These are phyloP conservation scores for Amanita fuliginea DNA, from an alignment of 768 basidiomycete genomes.

Conservation along the genomic window DNA sequence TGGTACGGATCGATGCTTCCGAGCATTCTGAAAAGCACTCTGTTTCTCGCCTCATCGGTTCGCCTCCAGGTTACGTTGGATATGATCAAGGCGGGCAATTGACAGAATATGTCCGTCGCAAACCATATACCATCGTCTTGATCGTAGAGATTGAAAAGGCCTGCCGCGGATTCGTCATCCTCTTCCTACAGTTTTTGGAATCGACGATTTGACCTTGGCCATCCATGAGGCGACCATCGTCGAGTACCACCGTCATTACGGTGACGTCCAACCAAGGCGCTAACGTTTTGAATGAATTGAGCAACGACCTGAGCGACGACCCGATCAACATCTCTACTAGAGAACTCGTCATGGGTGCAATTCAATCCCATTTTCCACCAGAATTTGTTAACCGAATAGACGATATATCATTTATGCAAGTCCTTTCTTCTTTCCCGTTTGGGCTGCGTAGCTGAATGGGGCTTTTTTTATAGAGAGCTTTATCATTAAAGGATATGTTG, in stretches of 20 bases:
- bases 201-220: too few relatives aligned
- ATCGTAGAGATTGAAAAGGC: slow-evolving; percentile 93
- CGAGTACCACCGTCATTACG: too few relatives aligned
- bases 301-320: slow-evolving; percentile 65
- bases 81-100: slow-evolving; percentile 85
- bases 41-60: slow-evolving; percentile 40
- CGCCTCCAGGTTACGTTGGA: slow-evolving; percentile 85
- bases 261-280: slow-evolving; percentile 92
- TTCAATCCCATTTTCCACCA: slow-evolving; percentile 81
- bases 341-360: slow-evolving; percentile 65
- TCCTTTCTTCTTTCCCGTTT: slow-evolving; percentile 8
- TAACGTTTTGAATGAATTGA: slow-evolving; percentile 61
- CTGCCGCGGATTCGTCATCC: slow-evolving; percentile 46
- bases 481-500: slow-evolving; percentile 67
- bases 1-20: slow-evolving; percentile 88
- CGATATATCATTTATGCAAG: slow-evolving; percentile 67
- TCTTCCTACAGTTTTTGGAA: slow-evolving; percentile 59
- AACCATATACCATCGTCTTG: slow-evolving; percentile 79
- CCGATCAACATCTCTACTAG: slow-evolving; percentile 50
- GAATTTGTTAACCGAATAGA: slow-evolving; percentile 91
- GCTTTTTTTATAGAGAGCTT: slow-evolving; percentile 48
- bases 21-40: slow-evolving; percentile 79
- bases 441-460: background rate
- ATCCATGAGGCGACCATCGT: too few relatives aligned
- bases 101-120: slow-evolving; percentile 86